Percentiles rank a stretch among this genome's conserved stretches.
Conservation (phyloP, 805 yeast genomes). For the Kluyveromyces dobzhanskii region DNA sequence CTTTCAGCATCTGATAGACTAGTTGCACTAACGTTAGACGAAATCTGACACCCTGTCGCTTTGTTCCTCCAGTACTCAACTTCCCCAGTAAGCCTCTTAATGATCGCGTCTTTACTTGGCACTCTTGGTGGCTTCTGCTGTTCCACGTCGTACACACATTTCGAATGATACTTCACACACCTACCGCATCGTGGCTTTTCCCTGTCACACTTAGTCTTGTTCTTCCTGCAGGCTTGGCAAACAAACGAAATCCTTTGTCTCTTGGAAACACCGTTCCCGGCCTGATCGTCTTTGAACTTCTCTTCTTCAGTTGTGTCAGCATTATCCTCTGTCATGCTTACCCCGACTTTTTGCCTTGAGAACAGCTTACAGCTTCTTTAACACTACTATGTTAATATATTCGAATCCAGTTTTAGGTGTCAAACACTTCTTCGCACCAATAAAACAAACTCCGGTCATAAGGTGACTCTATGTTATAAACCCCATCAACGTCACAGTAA, state of each 20-base stretch:
- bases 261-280: slow-evolving; percentile 7
- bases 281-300: background rate
- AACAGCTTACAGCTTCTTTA: no score
- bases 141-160: slow-evolving; percentile 27
- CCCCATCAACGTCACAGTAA: no score
- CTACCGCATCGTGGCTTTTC: slow-evolving; percentile 26
- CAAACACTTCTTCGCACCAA: no score
- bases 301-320: background rate
- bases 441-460: no score
- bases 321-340: background rate
- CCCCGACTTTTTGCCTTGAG: no score
- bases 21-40: background rate
- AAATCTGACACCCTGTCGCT: slow-evolving; percentile 11
- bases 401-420: no score
- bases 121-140: slow-evolving; percentile 26
- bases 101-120: slow-evolving; percentile 26
- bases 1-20: background rate
- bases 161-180: slow-evolving; percentile 20
- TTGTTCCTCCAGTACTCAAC: slow-evolving; percentile 26
- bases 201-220: slow-evolving; percentile 29
- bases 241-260: slow-evolving; percentile 29
- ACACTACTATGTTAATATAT: no score
- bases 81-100: slow-evolving; percentile 24
- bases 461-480: no score
- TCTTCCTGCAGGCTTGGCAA: slow-evolving; percentile 27